These are phyloP conservation scores for Fermentozyma sake DNA, from an alignment of 1,139 yeast species.

Conservation along the genomic window DNA sequence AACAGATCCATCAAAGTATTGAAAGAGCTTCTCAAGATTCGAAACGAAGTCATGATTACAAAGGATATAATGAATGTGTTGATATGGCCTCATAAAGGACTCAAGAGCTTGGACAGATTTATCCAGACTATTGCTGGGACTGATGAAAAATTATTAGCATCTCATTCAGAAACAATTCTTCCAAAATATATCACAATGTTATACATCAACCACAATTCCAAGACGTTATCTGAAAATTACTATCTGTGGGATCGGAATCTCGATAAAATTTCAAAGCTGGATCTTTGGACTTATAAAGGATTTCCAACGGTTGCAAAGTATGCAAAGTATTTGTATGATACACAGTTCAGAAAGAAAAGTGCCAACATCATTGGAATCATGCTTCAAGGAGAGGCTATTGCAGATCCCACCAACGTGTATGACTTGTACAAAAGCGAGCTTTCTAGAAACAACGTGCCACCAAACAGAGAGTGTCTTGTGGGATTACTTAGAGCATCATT, in stretches of 20 bases:
- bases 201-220: conserved; percentile 12
- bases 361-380: conserved; percentile 27
- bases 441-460: conserved; percentile 11
- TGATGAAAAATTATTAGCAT: conserved; percentile 5
- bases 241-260: conserved; percentile 23
- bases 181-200: conserved; percentile 28
- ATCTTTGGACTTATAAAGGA: conserved; percentile 12
- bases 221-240: conserved; percentile 7
- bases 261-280: no score
- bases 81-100: conserved; percentile 22
- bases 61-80: conserved; percentile 28
- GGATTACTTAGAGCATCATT: conserved; percentile 42
- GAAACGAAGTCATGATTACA: conserved; percentile 21
- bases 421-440: conserved; percentile 15
- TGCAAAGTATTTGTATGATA: conserved; percentile 21
- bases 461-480: conserved; percentile 36
- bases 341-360: conserved; percentile 18
- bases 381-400: conserved; percentile 43
- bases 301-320: conserved; percentile 13
- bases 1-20: conserved; percentile 25
- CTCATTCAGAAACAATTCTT: conserved; percentile 16
- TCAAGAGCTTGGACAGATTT: conserved; percentile 18
- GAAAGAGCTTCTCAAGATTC: conserved; percentile 19
- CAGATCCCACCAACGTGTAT: conserved; percentile 8
- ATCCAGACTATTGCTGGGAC: conserved; percentile 10